Conservation (phyloP, 208 protist genomes). For the Borovskyia barvae region DNA sequence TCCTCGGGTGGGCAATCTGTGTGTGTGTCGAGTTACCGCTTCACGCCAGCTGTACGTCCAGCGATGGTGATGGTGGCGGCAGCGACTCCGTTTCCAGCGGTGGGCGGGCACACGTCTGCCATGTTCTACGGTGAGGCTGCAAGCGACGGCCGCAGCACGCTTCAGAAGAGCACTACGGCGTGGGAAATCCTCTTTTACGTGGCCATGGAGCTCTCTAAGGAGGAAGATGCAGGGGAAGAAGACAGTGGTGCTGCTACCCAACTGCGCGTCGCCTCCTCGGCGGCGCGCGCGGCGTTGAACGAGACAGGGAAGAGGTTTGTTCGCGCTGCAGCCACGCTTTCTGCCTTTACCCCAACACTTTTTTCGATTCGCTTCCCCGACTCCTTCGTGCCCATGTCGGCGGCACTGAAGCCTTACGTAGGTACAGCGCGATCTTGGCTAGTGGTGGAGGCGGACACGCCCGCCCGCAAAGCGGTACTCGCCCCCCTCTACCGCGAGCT, state of each 20-base stretch:
- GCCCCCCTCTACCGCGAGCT: conserved; percentile 36
- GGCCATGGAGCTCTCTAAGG: conserved; percentile 30
- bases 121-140: conserved; percentile 54
- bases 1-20: too few species aligned
- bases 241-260: too few species aligned
- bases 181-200: conserved; percentile 79
- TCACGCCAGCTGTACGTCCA: too few species aligned
- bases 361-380: conserved; percentile 25
- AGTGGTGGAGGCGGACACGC: conserved; percentile 23
- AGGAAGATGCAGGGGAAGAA: background rate
- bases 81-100: too few species aligned
- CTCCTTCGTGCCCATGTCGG: conserved; percentile 13
- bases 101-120: conserved; percentile 53
- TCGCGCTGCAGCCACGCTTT: conserved; percentile 14
- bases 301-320: conserved; percentile 8
- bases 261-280: too few species aligned
- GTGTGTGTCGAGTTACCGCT: too few species aligned
- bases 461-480: conserved; percentile 9
- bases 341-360: conserved; percentile 11
- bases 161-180: conserved; percentile 60
- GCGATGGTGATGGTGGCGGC: too few species aligned
- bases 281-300: background rate
- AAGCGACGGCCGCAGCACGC: conserved; percentile 37
- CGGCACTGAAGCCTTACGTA: conserved; percentile 12
- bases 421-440: conserved; percentile 22